Percentiles rank a stretch among this genome's conserved stretches.
phyloP scores from a whole-genome alignment of 176 grass and related monocot genomes.

The Aegilops bicornis region DNA sequence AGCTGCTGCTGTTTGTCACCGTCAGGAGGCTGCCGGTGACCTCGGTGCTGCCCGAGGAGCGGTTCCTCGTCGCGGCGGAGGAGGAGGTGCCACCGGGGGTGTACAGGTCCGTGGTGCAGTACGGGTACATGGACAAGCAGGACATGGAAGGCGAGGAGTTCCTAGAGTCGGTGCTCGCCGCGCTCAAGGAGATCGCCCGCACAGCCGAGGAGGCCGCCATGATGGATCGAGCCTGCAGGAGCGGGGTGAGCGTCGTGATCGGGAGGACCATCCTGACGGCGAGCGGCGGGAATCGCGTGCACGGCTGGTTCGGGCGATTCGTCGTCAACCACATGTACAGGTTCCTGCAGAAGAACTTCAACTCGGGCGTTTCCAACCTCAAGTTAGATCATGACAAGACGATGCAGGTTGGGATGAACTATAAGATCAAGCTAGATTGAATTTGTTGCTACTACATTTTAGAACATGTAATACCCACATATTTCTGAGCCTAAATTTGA shows the following conservation, averaged over 20 bases:
- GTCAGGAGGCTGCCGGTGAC: slow-evolving; percentile 32
- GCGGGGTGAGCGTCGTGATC: slow-evolving; percentile 27
- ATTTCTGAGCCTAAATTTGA: too few relatives aligned
- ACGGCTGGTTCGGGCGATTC: slow-evolving; percentile 17
- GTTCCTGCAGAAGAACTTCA: slow-evolving; percentile 58
- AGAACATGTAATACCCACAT: too few relatives aligned
- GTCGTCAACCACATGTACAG: slow-evolving; percentile 34
- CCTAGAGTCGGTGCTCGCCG: slow-evolving; percentile 10
- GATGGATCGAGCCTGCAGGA: background rate
- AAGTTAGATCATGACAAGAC: slow-evolving; percentile 41
- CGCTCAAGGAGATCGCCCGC: slow-evolving; percentile 3
- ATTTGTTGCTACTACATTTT: background rate
- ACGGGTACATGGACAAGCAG: slow-evolving; percentile 47
- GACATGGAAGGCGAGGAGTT: slow-evolving; percentile 41
- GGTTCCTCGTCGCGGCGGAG: slow-evolving; percentile 26
- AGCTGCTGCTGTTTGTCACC: slow-evolving; percentile 53
- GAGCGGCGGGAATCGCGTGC: background rate
- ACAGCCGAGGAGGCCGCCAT: slow-evolving; percentile 6
- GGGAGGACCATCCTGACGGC: slow-evolving; percentile 48
- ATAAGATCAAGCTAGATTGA: slow-evolving; percentile 19
- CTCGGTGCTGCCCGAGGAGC: slow-evolving; percentile 36
- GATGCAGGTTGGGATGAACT: slow-evolving; percentile 40
- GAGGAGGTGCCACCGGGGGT: slow-evolving; percentile 9
- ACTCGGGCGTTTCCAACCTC: slow-evolving; percentile 33
- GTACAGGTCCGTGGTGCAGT: slow-evolving; percentile 42